Percentiles rank a stretch among this genome's conserved stretches.
phyloP scores from a whole-genome alignment of 169 alveolate genomes.

The Eimeria brunetti region DNA sequence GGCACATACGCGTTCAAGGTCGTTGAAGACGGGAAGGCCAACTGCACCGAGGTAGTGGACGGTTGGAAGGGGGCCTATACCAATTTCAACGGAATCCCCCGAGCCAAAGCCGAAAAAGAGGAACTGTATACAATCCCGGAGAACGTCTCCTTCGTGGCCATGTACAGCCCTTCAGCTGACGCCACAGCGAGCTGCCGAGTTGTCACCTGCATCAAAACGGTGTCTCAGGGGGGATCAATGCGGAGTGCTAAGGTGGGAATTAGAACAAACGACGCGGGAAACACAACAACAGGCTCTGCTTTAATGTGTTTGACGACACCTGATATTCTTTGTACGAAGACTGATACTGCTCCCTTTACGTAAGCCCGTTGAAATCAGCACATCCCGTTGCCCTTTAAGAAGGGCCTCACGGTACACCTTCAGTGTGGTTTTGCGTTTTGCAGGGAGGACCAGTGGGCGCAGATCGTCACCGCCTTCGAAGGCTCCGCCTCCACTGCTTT shows the following conservation, averaged over 20 bases:
- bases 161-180: neutral
- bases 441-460: conserved; percentile 26
- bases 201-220: conserved; percentile 6
- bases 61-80: conserved; percentile 16
- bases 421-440: neutral
- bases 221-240: neutral
- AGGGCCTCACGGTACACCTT: neutral
- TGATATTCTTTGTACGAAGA: neutral
- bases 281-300: neutral
- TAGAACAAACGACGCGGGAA: neutral
- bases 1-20: conserved; percentile 56
- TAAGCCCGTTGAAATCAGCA: neutral
- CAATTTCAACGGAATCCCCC: conserved; percentile 17
- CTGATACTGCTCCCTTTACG: conserved; percentile 21
- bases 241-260: neutral
- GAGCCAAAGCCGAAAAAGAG: neutral
- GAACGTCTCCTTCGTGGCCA: conserved; percentile 40
- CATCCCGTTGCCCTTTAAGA: neutral
- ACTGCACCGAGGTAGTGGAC: neutral
- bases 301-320: conserved; percentile 33
- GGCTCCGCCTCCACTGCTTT: neutral
- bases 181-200: conserved; percentile 37
- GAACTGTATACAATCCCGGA: neutral
- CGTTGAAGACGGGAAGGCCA: neutral
- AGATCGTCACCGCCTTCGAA: neutral